Base-by-base conservation (phyloP, 1,284 basidiomycete species). In the Sporisorium scitamineum region DNA sequence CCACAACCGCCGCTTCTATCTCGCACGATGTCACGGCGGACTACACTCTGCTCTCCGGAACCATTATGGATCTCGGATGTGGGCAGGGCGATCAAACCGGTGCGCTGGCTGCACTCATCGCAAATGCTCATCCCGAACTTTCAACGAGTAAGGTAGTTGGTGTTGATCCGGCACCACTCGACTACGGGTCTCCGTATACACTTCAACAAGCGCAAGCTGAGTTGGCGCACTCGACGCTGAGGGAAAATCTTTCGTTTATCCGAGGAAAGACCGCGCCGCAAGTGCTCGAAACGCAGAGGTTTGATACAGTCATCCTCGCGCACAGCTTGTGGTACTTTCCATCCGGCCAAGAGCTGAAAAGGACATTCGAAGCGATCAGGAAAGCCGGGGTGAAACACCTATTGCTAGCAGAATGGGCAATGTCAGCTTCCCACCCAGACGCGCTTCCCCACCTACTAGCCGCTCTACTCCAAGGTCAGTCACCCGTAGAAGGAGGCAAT, bases 271-370 rank as follows among this genome's bases (percentile, higher is more conserved):
- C 67, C 0, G 67, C 44, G 0, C 60, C 52, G 5, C 56, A 69
- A 24, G 56, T 47, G 18, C 41, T 69, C 26, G 37, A 47, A 16
- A 32, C 27, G 14, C 29, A 39, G 37, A 31, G 11, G 0, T 59
- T 62, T 32, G 52, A 62, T 14, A 63, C 67, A 4, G 60, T 69
- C 18, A 16, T 55, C 2, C 37, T 69, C 8, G 58, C 67, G 24
- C 67, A 63, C 45, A 62, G 67, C 55, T 42, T 54, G 20, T 69
- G 67, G 67, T 69, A 69, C 56, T 63, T 63, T 20, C 56, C 67
- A 16, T 69, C 61, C 13, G 31, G 56, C 2, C 29, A 39, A 11
- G 37, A 55, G 3, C 55, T 69, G 9, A 42, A 31, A 5, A 34
- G 47, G 10, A 70, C 61, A 0, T 63, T 70, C 26, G 8, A 14